Conservation (phyloP, 805 yeast genomes). For the Maudiozyma pseudohumilis region DNA sequence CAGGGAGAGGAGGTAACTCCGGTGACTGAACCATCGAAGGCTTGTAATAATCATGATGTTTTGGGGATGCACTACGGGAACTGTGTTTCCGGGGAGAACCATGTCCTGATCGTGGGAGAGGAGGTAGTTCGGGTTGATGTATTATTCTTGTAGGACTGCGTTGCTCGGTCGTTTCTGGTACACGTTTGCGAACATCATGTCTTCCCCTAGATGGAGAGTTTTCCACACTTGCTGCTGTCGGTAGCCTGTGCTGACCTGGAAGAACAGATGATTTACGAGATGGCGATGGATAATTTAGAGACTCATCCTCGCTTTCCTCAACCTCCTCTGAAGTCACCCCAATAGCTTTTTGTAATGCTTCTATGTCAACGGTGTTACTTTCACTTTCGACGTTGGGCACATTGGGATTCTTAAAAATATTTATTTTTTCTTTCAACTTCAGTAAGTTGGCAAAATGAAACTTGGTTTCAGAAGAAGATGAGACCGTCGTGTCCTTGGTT, state of each 20-base stretch:
- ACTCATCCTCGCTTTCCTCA: conserved; percentile 10
- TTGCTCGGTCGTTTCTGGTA: no score
- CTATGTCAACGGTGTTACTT: conserved; percentile 23
- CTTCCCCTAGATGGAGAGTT: not conserved
- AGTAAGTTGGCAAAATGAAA: conserved; percentile 29
- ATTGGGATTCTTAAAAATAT: conserved; percentile 27
- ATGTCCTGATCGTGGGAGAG: conserved; percentile 10
- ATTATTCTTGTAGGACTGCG: no score
- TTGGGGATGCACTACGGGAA: no score
- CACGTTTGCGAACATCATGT: not conserved
- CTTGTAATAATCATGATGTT: not conserved
- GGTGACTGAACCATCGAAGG: conserved; percentile 6
- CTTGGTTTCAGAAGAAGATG: conserved; percentile 25
- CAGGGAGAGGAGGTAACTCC: conserved; percentile 13
- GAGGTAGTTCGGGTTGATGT: conserved; percentile 20
- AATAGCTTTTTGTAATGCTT: conserved; percentile 30
- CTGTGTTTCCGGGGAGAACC: not conserved
- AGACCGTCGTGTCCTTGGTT: conserved; percentile 15
- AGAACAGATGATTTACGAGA: not conserved
- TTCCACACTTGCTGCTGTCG: not conserved
- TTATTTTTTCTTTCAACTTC: conserved; percentile 27
- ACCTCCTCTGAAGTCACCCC: conserved; percentile 20
- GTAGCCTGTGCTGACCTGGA: conserved; percentile 1
- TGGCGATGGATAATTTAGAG: no score
- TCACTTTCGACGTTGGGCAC: conserved; percentile 8